Evolutionary conservation across 805 yeast genomes (phyloP).

Genomic region (Ogataea philodendri): DNA sequence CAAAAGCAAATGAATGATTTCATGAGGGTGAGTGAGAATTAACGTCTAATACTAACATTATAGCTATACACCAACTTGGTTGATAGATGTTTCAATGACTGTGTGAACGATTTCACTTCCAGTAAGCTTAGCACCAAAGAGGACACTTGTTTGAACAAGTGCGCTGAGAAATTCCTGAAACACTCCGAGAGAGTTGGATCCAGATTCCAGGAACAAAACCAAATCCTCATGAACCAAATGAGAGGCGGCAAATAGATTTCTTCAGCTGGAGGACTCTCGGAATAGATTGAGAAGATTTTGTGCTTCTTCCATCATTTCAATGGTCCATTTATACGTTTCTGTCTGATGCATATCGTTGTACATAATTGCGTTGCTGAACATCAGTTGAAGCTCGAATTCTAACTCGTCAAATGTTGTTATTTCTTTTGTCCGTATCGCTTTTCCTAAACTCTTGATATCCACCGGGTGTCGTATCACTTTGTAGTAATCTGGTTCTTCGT

Average conservation of each 20-base stretch:
- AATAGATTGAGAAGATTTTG: slow-evolving; percentile 55
- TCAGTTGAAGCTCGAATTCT: slow-evolving; percentile 65
- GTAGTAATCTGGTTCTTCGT: slow-evolving; percentile 69
- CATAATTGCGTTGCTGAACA: slow-evolving; percentile 86
- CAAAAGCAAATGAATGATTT: slow-evolving; percentile 98
- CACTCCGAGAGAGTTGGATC: slow-evolving; percentile 98
- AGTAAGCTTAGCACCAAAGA: slow-evolving; percentile 83
- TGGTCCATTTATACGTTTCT: slow-evolving; percentile 59
- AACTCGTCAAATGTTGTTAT: slow-evolving; percentile 50
- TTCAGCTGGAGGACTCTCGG: slow-evolving; percentile 39
- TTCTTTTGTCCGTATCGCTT: slow-evolving; percentile 55
- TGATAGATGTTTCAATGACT: slow-evolving; percentile 94
- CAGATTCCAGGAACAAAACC: slow-evolving; percentile 97
- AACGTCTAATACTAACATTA: slow-evolving; percentile 2
- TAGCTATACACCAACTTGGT: slow-evolving; percentile 85
- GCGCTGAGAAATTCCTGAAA: slow-evolving; percentile 96
- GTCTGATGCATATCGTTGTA: slow-evolving; percentile 61
- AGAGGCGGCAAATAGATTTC: slow-evolving; percentile 29
- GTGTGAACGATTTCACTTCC: slow-evolving; percentile 98
- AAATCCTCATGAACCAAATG: slow-evolving; percentile 67
- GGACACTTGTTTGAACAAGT: slow-evolving; percentile 78
- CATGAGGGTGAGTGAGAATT: slow-evolving; percentile 67
- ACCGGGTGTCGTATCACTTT: slow-evolving; percentile 60
- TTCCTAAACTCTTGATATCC: slow-evolving; percentile 63
- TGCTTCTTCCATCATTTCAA: slow-evolving; percentile 70